These are phyloP conservation scores for Syzygium malaccense DNA, from an alignment of 441 rosid species.

Conservation along the genomic window DNA sequence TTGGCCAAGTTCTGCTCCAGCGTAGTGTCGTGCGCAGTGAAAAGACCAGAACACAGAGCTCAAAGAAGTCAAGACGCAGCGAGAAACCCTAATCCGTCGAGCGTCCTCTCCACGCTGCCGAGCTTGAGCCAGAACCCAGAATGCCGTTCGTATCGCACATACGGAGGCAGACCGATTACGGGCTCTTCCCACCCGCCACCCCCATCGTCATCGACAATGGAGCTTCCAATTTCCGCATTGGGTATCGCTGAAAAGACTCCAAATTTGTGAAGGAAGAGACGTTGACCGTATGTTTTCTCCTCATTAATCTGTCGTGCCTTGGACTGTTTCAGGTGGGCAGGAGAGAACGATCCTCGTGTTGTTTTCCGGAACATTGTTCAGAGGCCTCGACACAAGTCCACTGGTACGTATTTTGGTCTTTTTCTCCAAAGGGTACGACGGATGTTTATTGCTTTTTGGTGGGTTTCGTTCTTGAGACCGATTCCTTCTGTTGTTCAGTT, in stretches of 20 bases:
- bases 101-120: not conserved
- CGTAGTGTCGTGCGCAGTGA: not conserved
- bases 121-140: not conserved
- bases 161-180: slow-evolving; percentile 71
- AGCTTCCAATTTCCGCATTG: slow-evolving; percentile 89
- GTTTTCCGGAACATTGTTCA: slow-evolving; percentile 92
- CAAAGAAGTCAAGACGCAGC: not conserved
- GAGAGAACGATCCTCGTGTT: slow-evolving; percentile 84
- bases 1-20: not conserved
- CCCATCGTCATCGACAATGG: slow-evolving; percentile 98
- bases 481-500: not conserved
- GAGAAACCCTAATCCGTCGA: not conserved
- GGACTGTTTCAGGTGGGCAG: slow-evolving; percentile 68
- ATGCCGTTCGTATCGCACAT: slow-evolving; percentile 61
- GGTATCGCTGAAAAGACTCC: slow-evolving; percentile 34
- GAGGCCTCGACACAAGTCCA: slow-evolving; percentile 87
- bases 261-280: not conserved
- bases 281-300: not conserved
- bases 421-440: not conserved
- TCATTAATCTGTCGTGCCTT: not conserved
- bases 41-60: not conserved
- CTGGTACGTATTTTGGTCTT: slow-evolving; percentile 31
- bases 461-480: not conserved
- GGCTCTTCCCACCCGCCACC: slow-evolving; percentile 40
- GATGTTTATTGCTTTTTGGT: not conserved